A percentile compares a stretch with the other conserved stretches of the same genome.
Evolutionary conservation across 768 basidiomycete genomes (phyloP).

Genomic region (Boletus reticuloceps): DNA sequence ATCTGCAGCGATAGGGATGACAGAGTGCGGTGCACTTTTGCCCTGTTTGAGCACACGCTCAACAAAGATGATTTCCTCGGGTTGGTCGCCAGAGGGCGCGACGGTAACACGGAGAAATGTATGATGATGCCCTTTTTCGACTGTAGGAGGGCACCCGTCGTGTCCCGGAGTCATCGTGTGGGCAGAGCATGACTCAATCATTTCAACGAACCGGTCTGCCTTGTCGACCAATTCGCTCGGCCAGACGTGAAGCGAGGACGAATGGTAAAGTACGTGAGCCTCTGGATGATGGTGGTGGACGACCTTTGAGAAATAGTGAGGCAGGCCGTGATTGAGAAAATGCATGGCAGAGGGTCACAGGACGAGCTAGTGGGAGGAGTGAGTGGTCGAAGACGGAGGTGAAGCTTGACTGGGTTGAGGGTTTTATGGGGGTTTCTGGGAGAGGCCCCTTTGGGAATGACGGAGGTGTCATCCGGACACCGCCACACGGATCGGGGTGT

Average conservation of each 20-base stretch:
- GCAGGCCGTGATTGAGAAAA: neutral
- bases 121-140: constrained; percentile 9
- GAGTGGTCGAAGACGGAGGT: neutral
- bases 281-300: constrained; percentile 4
- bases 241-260: constrained; percentile 10
- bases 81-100: constrained; percentile 1
- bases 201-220: constrained; percentile 6
- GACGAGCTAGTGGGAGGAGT: too few species aligned
- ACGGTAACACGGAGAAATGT: constrained; percentile 8
- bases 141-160: neutral
- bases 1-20: constrained; percentile 4
- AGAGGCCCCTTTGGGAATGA: neutral
- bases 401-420: neutral
- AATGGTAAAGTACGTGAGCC: constrained; percentile 1
- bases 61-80: constrained; percentile 4
- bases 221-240: constrained; percentile 1
- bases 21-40: neutral
- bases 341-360: neutral
- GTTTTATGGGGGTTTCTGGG: neutral
- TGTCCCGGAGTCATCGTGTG: constrained; percentile 1
- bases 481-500: neutral
- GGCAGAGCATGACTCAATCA: constrained; percentile 4
- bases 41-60: constrained; percentile 7
- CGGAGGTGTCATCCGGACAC: neutral
- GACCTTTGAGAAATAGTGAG: constrained; percentile 9